phyloP scores from a whole-genome alignment of 345 rosid genomes.

The Raphanus raphanistrum region DNA sequence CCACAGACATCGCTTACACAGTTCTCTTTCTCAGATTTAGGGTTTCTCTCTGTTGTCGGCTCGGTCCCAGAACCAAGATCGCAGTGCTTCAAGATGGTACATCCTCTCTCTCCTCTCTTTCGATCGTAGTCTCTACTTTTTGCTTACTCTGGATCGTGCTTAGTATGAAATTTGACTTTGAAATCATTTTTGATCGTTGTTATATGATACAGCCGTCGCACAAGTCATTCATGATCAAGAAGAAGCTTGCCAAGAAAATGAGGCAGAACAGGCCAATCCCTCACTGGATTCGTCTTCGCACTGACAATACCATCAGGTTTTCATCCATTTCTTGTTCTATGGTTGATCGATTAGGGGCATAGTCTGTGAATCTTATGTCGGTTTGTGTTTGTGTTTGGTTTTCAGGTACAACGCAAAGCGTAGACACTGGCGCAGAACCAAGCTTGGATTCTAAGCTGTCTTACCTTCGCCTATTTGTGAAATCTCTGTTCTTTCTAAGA shows the following conservation, averaged over 20 bases:
- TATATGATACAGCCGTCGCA: conserved; percentile 70
- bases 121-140: background rate
- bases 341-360: background rate
- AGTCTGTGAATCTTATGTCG: background rate
- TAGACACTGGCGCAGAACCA: conserved; percentile 74
- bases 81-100: conserved; percentile 30
- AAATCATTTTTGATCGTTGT: background rate
- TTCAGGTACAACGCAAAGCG: conserved; percentile 67
- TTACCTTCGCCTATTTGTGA: background rate
- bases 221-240: conserved; percentile 74
- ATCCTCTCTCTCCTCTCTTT: background rate
- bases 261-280: conserved; percentile 77
- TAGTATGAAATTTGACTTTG: background rate
- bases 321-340: background rate
- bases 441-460: conserved; percentile 46
- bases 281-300: conserved; percentile 67
- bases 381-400: background rate
- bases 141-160: too few relatives aligned
- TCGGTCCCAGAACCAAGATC: conserved; percentile 15
- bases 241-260: conserved; percentile 70
- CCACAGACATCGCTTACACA: background rate
- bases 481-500: conserved; percentile 1
- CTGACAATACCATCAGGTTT: conserved; percentile 70
- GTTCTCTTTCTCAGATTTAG: conserved; percentile 8
- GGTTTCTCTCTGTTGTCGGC: conserved; percentile 15